Conservation (phyloP, 1,284 basidiomycete species). For the Ustilago loliicola region DNA sequence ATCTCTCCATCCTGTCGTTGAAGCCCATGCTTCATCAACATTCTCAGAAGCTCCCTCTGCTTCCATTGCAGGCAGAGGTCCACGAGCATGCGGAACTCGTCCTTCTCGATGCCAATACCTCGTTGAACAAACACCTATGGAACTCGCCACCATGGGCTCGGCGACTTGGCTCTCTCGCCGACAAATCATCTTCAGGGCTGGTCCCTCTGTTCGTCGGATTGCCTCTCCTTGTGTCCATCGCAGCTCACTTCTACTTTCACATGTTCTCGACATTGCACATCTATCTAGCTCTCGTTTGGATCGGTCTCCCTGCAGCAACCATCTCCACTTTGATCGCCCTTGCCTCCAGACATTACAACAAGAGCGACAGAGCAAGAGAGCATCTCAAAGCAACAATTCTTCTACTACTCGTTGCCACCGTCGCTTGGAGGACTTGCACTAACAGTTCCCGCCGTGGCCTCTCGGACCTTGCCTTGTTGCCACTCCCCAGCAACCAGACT, state of each 20-base stretch:
- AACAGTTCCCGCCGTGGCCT: slow-evolving; percentile 20
- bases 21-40: slow-evolving; percentile 11
- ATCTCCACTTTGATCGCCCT: slow-evolving; percentile 14
- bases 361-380: slow-evolving; percentile 5
- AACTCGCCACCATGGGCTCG: slow-evolving; percentile 23
- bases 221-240: slow-evolving; percentile 23
- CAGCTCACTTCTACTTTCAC: slow-evolving; percentile 33
- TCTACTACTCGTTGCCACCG: slow-evolving; percentile 13
- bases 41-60: slow-evolving; percentile 36
- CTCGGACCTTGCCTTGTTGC: not conserved
- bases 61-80: slow-evolving; percentile 26
- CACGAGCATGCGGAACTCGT: slow-evolving; percentile 1
- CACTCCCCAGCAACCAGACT: slow-evolving; percentile 27
- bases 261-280: slow-evolving; percentile 43
- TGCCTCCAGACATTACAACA: not conserved
- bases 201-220: slow-evolving; percentile 24
- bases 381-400: slow-evolving; percentile 28
- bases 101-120: slow-evolving; percentile 3
- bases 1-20: not conserved
- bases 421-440: slow-evolving; percentile 30
- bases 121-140: slow-evolving; percentile 23
- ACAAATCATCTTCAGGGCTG: slow-evolving; percentile 21
- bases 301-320: slow-evolving; percentile 26
- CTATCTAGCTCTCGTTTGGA: slow-evolving; percentile 36
- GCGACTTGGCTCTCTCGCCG: slow-evolving; percentile 24